A percentile compares a stretch with the other conserved stretches of the same genome.
Conservation (phyloP, 164 flowering plant species). For the Amborella trichopoda region DNA sequence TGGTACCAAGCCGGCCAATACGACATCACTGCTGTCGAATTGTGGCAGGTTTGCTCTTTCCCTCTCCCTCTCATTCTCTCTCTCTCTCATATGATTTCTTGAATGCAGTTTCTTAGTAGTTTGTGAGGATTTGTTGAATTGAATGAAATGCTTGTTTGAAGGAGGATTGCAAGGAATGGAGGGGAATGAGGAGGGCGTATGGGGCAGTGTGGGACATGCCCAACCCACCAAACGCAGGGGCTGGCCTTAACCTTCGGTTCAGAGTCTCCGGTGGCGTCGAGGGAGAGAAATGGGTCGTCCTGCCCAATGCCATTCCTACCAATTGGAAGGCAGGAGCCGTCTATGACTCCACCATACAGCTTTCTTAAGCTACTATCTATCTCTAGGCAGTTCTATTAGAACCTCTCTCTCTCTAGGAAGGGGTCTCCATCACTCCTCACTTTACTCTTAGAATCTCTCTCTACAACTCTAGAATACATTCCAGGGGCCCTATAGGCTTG, state of each 20-base stretch:
- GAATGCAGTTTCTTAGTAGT: too few relatives aligned
- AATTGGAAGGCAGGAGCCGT: conserved; percentile 64
- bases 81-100: too few relatives aligned
- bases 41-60: conserved; percentile 49
- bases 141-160: too few relatives aligned
- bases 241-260: conserved; percentile 36
- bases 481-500: too few relatives aligned
- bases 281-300: conserved; percentile 36
- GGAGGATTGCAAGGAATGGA: conserved; percentile 69
- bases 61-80: too few relatives aligned
- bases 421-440: too few relatives aligned
- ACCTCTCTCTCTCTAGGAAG: too few relatives aligned
- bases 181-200: conserved; percentile 45
- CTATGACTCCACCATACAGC: conserved; percentile 48
- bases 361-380: conserved; percentile 22
- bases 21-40: conserved; percentile 41
- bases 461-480: too few relatives aligned
- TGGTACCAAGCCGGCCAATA: conserved; percentile 45
- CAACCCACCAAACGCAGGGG: conserved; percentile 24
- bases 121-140: too few relatives aligned
- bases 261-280: conserved; percentile 24
- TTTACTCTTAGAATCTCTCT: too few relatives aligned
- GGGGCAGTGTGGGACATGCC: conserved; percentile 44
- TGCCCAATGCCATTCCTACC: conserved; percentile 30
- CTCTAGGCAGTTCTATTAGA: too few relatives aligned